A percentile compares a stretch with the other conserved stretches of the same genome.
These are phyloP conservation scores for Neonectria magnoliae DNA, from an alignment of 2,329 filamentous ascomycete species.

Conservation along the genomic window DNA sequence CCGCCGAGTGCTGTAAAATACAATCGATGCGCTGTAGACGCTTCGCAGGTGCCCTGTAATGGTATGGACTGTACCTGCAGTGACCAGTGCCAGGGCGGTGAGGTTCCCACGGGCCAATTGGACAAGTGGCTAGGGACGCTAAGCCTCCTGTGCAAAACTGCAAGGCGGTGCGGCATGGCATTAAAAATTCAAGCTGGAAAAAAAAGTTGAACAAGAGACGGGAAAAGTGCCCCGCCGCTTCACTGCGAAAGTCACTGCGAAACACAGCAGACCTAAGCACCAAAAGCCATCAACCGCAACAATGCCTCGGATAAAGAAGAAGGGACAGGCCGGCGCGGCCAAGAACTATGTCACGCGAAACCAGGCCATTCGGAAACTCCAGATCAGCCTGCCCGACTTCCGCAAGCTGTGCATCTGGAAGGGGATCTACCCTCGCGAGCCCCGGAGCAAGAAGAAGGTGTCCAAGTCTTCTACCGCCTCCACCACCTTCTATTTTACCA, in stretches of 20 bases:
- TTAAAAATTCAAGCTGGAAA: slow-evolving; percentile 47
- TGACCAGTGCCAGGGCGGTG: slow-evolving; percentile 37
- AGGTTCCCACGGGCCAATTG: slow-evolving; percentile 23
- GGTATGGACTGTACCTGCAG: slow-evolving; percentile 13
- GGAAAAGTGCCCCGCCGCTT: slow-evolving; percentile 48
- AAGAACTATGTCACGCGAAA: slow-evolving; percentile 99
- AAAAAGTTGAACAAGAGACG: slow-evolving; percentile 48
- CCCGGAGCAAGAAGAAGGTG: slow-evolving; percentile 95
- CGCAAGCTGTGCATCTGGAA: slow-evolving; percentile 99
- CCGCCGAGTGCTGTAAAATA: slow-evolving; percentile 26
- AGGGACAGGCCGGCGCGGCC: slow-evolving; percentile 89
- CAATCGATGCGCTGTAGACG: slow-evolving; percentile 21
- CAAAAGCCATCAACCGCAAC: slow-evolving; percentile 37
- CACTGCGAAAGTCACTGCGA: slow-evolving; percentile 32
- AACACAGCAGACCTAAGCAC: slow-evolving; percentile 28
- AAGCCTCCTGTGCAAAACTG: slow-evolving; percentile 16
- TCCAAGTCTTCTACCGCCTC: slow-evolving; percentile 89
- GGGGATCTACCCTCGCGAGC: slow-evolving; percentile 97
- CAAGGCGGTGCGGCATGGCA: slow-evolving; percentile 46
- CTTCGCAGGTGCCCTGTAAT: slow-evolving; percentile 12
- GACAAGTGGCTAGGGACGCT: slow-evolving; percentile 1
- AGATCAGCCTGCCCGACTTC: slow-evolving; percentile 97
- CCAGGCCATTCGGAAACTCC: slow-evolving; percentile 96
- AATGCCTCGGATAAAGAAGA: slow-evolving; percentile 89
- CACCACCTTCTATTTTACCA: slow-evolving; percentile 91